Percentiles rank a stretch among this genome's conserved stretches.
Conservation (phyloP, 2,329 filamentous ascomycete species). For the Diaporthe vaccinii region DNA sequence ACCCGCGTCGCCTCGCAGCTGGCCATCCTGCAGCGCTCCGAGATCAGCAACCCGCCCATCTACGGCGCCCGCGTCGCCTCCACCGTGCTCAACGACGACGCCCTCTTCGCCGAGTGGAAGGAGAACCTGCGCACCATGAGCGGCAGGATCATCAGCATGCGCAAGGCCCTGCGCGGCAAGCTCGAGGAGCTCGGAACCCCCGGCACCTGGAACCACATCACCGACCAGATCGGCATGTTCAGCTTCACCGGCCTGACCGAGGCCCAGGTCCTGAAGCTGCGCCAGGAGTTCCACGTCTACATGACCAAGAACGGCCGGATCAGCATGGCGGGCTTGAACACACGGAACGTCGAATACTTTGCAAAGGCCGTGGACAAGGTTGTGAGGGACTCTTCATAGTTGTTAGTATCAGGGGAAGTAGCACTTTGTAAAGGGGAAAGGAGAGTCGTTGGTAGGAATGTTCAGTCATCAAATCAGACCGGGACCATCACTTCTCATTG, state of each 20-base stretch:
- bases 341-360: slow-evolving; percentile 92
- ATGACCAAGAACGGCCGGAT: slow-evolving; percentile 99
- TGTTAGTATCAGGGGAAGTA: neutral
- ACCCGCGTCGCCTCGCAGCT: slow-evolving; percentile 86
- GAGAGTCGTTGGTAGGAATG: neutral
- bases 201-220: slow-evolving; percentile 96
- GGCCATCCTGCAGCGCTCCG: slow-evolving; percentile 93
- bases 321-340: slow-evolving; percentile 98
- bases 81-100: slow-evolving; percentile 84
- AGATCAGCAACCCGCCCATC: slow-evolving; percentile 96
- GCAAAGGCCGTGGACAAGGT: slow-evolving; percentile 90
- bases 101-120: slow-evolving; percentile 92
- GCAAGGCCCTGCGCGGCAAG: slow-evolving; percentile 80
- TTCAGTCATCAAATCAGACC: neutral
- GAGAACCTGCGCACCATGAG: slow-evolving; percentile 94
- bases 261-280: slow-evolving; percentile 78
- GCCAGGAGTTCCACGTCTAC: slow-evolving; percentile 81
- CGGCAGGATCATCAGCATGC: slow-evolving; percentile 94
- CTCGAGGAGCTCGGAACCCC: slow-evolving; percentile 89
- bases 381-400: slow-evolving; percentile 67
- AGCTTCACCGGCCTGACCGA: slow-evolving; percentile 88
- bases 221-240: slow-evolving; percentile 99
- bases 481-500: neutral
- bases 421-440: neutral
- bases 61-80: slow-evolving; percentile 93